Base-by-base conservation (phyloP, 1,284 basidiomycete species). In the Takashimella koratensis region DNA sequence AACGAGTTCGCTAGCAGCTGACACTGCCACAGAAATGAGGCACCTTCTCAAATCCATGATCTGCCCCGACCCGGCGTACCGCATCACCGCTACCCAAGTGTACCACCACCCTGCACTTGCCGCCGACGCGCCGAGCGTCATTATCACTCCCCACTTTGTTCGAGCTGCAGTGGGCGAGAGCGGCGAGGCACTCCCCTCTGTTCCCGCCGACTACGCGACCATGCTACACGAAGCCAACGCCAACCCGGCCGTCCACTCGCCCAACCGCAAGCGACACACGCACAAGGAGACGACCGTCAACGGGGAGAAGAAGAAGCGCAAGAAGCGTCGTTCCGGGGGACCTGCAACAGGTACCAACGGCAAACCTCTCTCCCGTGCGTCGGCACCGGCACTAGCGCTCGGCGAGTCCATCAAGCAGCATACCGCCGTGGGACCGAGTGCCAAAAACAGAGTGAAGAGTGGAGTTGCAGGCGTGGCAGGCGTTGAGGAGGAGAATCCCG, bases 81-180 rank as follows among this genome's bases (percentile, higher is more conserved):
- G 75, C 12, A 63, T 68, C 30, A 59, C 62, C 13, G 74, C 74
- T 0, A 61, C 67, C 43, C 60, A 73, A 52, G 70, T 67, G 19
- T 70, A 75, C 54, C 69, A 71, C 47, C 69, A 73, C 50, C 58
- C 53, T 3, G 61, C 71, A 10, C 56, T 76, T 3, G 59, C 63
- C n/a, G 60, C 61, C 10, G 27, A 52, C 5, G 55, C 65, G 3
- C 61, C 68, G 10, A 57, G 43, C 27, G 64, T 66, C 13, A 61
- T 72, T 54, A 55, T 67, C 52, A 75, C 75, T 12, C 75, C 75
- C 13, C 64, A 69, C 43, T 74, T 76, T 52, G 68, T 75, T 12
- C 64, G 73, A 19, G 63, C 64, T 6, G 75, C 72, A 6, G 59
- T 51, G 22, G 22, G 27, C 12, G 41, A 42, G 16, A 36, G 30